A percentile compares a stretch with the other conserved stretches of the same genome.
Evolutionary conservation across 164 flowering plant species (phyloP).

Genomic region (Dillenia suffruticosa): DNA sequence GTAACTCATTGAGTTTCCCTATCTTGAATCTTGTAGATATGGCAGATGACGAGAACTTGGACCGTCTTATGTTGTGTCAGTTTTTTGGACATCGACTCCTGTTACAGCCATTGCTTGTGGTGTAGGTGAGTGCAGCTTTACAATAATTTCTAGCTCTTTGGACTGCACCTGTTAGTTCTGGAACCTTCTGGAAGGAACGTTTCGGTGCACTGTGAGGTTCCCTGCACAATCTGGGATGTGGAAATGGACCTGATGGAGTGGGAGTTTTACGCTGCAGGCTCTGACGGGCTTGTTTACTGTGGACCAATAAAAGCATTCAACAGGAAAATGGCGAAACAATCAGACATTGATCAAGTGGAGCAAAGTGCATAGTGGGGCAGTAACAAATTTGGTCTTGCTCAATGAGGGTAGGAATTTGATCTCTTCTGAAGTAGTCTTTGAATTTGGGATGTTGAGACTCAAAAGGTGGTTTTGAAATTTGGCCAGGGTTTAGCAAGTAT

Average conservation of each 20-base stretch:
- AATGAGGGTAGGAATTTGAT: constrained; percentile 22
- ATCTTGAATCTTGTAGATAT: constrained; percentile 7
- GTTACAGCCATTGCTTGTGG: constrained; percentile 30
- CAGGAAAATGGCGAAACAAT: background rate
- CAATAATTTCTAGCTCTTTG: constrained; percentile 32
- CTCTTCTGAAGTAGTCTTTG: constrained; percentile 38
- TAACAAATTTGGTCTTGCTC: constrained; percentile 19
- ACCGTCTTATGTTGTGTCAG: constrained; percentile 7
- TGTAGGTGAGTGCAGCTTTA: constrained; percentile 14
- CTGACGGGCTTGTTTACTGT: constrained; percentile 42
- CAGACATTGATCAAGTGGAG: constrained; percentile 14
- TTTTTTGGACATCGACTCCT: constrained; percentile 28
- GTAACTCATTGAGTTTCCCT: constrained; percentile 1
- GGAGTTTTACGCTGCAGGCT: constrained; percentile 38
- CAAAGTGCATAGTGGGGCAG: constrained; percentile 22
- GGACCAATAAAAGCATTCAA: constrained; percentile 16
- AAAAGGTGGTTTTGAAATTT: constrained; percentile 18
- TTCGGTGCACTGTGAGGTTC: constrained; percentile 17
- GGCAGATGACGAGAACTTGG: no score
- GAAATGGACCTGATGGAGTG: constrained; percentile 16
- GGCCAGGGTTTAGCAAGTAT: constrained; percentile 20
- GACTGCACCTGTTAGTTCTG: constrained; percentile 48
- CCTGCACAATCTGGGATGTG: constrained; percentile 33
- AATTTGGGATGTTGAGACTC: constrained; percentile 31
- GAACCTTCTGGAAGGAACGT: constrained; percentile 28